These are phyloP conservation scores for Ophiostoma pallidulum DNA, from an alignment of 2,329 filamentous ascomycete species.

Conservation along the genomic window DNA sequence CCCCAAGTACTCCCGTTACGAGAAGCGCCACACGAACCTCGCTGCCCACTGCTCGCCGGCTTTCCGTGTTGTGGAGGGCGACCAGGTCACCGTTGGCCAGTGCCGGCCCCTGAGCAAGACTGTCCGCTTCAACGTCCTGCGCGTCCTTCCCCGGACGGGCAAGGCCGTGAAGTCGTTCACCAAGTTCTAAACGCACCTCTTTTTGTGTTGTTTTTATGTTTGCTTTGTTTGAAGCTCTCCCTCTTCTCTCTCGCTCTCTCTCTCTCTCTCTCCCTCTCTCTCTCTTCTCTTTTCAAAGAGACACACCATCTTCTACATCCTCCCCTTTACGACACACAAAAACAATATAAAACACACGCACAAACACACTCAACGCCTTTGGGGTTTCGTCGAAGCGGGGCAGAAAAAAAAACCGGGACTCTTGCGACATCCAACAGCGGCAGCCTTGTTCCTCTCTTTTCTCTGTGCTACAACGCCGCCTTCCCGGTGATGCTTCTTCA, in stretches of 20 bases:
- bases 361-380: no score
- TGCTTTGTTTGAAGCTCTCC: neutral
- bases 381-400: no score
- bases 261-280: neutral
- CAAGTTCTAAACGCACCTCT: slow-evolving; percentile 93
- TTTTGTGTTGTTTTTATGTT: slow-evolving; percentile 4
- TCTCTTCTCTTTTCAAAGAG: no score
- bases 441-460: no score
- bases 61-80: slow-evolving; percentile 99
- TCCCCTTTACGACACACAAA: neutral
- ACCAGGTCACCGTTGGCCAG: slow-evolving; percentile 98
- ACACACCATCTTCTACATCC: neutral
- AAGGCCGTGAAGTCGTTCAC: slow-evolving; percentile 96
- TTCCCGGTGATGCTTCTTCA: no score
- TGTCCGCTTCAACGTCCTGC: slow-evolving; percentile 99
- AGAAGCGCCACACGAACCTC: slow-evolving; percentile 99
- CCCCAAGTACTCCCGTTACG: slow-evolving; percentile 99
- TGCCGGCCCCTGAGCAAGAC: slow-evolving; percentile 99
- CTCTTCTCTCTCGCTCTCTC: neutral
- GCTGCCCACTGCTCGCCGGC: slow-evolving; percentile 97
- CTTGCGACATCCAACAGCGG: no score
- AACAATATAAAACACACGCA: slow-evolving; percentile 3
- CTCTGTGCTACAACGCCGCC: no score
- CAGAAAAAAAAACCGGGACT: neutral
- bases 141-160: slow-evolving; percentile 93